A percentile compares a stretch with the other conserved stretches of the same genome.
Evolutionary conservation across 75 land plant species (phyloP).

Genomic region (Chamaecyparis obtusa): DNA sequence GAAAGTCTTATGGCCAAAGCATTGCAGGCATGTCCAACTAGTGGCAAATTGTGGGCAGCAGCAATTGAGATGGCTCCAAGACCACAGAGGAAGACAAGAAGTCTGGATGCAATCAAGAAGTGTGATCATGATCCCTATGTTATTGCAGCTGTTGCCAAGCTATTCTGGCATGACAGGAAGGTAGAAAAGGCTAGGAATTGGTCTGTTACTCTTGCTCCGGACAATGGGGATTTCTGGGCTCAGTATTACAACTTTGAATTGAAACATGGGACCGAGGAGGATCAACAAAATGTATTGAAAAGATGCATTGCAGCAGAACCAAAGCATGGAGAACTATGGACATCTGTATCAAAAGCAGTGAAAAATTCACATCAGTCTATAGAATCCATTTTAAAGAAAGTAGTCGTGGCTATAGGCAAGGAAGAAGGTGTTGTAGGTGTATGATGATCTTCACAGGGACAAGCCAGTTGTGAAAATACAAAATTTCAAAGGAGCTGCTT

Average conservation of each 20-base stretch:
- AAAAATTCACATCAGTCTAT: conserved; percentile 85
- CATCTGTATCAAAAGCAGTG: conserved; percentile 76
- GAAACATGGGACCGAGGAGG: conserved; percentile 83
- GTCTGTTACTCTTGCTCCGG: conserved; percentile 87
- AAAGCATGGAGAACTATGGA: conserved; percentile 92
- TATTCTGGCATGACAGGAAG: conserved; percentile 94
- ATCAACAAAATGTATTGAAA: conserved; percentile 73
- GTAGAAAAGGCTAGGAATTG: conserved; percentile 88
- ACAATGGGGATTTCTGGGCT: conserved; percentile 98
- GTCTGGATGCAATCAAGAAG: conserved; percentile 77
- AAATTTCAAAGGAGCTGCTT: neutral
- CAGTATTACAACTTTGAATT: conserved; percentile 88
- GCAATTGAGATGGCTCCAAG: conserved; percentile 93
- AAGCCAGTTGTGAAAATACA: neutral
- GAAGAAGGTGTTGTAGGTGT: conserved; percentile 52
- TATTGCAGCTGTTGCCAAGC: conserved; percentile 84
- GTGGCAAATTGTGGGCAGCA: conserved; percentile 92
- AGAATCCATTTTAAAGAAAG: conserved; percentile 86
- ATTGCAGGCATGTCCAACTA: conserved; percentile 89
- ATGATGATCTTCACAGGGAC: neutral
- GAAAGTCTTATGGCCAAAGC: conserved; percentile 92
- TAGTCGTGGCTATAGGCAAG: conserved; percentile 67
- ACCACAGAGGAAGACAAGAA: conserved; percentile 80
- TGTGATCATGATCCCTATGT: conserved; percentile 94
- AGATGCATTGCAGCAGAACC: conserved; percentile 87